Base-by-base conservation (phyloP, 2,329 filamentous ascomycete species). In the Penicillium concentricum region DNA sequence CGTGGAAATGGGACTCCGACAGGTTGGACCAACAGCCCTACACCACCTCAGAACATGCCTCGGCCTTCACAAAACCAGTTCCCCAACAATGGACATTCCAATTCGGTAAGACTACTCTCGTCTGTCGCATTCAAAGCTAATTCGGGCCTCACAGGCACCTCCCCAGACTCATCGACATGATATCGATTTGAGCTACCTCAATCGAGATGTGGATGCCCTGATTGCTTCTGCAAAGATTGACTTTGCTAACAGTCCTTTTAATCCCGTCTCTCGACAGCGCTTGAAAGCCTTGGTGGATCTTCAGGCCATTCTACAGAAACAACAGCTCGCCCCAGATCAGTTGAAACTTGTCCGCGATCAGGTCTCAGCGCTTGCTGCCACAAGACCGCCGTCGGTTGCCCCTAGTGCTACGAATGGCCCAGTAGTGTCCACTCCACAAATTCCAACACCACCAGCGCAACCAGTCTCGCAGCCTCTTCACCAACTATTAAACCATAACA, bases 211-310 rank as follows among this genome's bases (percentile, higher is more conserved):
- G 72, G 86, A 89, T 68, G 86, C 84, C 69, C 81, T 96, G 67
- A 91, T 96, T 72, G 76, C 82, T 69, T 84, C 84, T 65, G 87
- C 88, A 63, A 88, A 88, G 77, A 81, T 82, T 64, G 88, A 92
- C 69, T 89, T 91, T 77, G 87, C 88, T 63, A 84, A 84, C 63
- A 91, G 87, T 72, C 88, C 89, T 59, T 84, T 87, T 80, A 90
- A 96, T 79, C 77, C 82, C 75, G 84, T 86, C 76, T 82, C 91
- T 71, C 88, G 91, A 72, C 87, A 85, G 70, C 90, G 89, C 76
- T 80, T 96, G 70, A 90, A 91, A 77, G 91, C 92, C 61, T 84
- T 97, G 66, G 80, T 92, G 75, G 90, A 94, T 74, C 83, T 97
- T 62, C 91, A 96, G 78, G 86, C 82, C 65, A 84, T 93, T 64